Conservation (phyloP, 2,329 filamentous ascomycete genomes). For the Botrytis porri region DNA sequence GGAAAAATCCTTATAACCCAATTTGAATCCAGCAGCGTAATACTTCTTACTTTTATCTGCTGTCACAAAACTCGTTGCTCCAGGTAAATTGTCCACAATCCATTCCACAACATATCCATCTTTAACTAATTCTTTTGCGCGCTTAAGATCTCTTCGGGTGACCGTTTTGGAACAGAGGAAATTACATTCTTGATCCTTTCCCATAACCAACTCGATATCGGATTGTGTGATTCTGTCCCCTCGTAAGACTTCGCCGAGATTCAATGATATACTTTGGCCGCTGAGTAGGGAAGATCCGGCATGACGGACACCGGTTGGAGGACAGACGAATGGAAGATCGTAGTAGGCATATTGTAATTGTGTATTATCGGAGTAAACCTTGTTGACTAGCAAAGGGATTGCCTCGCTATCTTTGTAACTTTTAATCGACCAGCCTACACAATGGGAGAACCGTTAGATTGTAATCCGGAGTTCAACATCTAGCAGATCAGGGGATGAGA, state of each 20-base stretch:
- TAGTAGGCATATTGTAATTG: constrained; percentile 91
- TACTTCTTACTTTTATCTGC: constrained; percentile 82
- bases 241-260: constrained; percentile 81
- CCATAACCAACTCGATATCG: constrained; percentile 78
- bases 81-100: constrained; percentile 90
- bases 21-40: constrained; percentile 86
- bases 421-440: constrained; percentile 74
- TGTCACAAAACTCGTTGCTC: constrained; percentile 83
- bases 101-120: constrained; percentile 86
- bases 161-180: constrained; percentile 70
- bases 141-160: constrained; percentile 60
- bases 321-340: constrained; percentile 83
- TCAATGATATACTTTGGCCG: constrained; percentile 75
- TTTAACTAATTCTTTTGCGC: constrained; percentile 68
- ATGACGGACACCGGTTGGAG: constrained; percentile 65
- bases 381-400: constrained; percentile 86
- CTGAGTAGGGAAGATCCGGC: constrained; percentile 67
- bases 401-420: constrained; percentile 73
- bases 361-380: constrained; percentile 85
- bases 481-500: not conserved
- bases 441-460: not conserved
- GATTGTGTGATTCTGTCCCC: constrained; percentile 83
- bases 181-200: constrained; percentile 68
- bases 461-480: not conserved
- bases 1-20: constrained; percentile 71